Evolutionary conservation across 495 filamentous ascomycete species (phyloP), one percentile per base, ranked within the genome.

Genomic region (Collariella sp.): DNA sequence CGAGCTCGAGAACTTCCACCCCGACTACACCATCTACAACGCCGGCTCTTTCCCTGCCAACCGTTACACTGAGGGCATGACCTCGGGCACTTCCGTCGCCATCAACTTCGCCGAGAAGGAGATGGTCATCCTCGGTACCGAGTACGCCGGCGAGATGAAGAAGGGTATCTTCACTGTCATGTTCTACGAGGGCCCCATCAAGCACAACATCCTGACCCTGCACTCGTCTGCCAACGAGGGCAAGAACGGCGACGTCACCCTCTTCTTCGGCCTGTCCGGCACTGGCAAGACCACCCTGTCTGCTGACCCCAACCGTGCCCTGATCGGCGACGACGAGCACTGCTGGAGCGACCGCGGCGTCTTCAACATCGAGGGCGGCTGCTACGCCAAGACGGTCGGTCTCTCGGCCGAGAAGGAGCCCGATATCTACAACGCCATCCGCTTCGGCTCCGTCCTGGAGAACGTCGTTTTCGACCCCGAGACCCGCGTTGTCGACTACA

Each of bases 81-180:
- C 93, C 68, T 97, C 93, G 85, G 81, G 77, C 54, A 78, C 81
- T 2, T 81, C 83, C 20, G 78, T 73, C 19, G 82, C 86, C 60
- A 86, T 88, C 70, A 89, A 95, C 74, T 94, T 96, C 70, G 85
- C 85, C 40, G 70, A 80, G 61, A 88, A 88, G 57, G 76, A 81
- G 58, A 82, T 98, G 93, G 93, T 98, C 62, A 97, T 98, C 72
- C 83, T 98, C 46, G 93, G 93, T 67, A 97, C 93, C 36, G 93
- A 98, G 79, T 98, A 98, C 69, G 93, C 93, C 55, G 93, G 93
- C 64, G 91, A 96, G 81, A 98, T 98, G 93, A 98, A 97, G 83
- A 97, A 97, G 83, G 94, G 93, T 70, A 79, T 98, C 74, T 97
- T 98, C 82, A 98, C 93, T 47, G 88, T 98, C 55, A 81, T 98